phyloP scores from a whole-genome alignment of 2,329 filamentous ascomycete species.

The Aspergillus vadensis region DNA sequence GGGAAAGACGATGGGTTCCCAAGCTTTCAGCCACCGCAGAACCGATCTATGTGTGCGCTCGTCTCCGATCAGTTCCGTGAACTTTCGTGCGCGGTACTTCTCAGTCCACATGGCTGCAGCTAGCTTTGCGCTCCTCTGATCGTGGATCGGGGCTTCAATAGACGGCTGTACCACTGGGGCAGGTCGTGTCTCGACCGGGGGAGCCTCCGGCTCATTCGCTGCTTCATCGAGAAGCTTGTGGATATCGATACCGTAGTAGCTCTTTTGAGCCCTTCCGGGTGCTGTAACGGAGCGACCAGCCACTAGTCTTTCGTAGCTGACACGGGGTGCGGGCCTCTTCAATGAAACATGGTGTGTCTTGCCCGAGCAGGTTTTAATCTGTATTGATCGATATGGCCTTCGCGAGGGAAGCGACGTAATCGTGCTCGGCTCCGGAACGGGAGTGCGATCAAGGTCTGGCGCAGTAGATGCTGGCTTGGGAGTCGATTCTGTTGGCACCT shows the following conservation, averaged over 20 bases:
- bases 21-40: slow-evolving; percentile 87
- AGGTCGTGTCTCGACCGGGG: slow-evolving; percentile 24
- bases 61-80: slow-evolving; percentile 91
- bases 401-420: slow-evolving; percentile 17
- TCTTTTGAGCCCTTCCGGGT: slow-evolving; percentile 58
- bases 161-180: slow-evolving; percentile 31
- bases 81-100: slow-evolving; percentile 90
- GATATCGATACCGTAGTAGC: slow-evolving; percentile 92
- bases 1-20: slow-evolving; percentile 92
- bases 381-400: slow-evolving; percentile 25
- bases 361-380: slow-evolving; percentile 53
- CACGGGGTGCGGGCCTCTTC: slow-evolving; percentile 36
- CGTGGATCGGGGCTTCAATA: slow-evolving; percentile 31
- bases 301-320: slow-evolving; percentile 57
- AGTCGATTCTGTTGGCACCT: not conserved
- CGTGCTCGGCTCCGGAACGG: slow-evolving; percentile 10
- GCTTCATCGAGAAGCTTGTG: slow-evolving; percentile 77
- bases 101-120: slow-evolving; percentile 76
- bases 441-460: slow-evolving; percentile 5
- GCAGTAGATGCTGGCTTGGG: not conserved
- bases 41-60: slow-evolving; percentile 90
- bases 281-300: slow-evolving; percentile 54
- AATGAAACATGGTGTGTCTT: slow-evolving; percentile 47
- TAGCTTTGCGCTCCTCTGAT: slow-evolving; percentile 33
- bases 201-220: slow-evolving; percentile 57